Conservation (phyloP, 306 rosid species). For the Sphenostylis stenocarpa region DNA sequence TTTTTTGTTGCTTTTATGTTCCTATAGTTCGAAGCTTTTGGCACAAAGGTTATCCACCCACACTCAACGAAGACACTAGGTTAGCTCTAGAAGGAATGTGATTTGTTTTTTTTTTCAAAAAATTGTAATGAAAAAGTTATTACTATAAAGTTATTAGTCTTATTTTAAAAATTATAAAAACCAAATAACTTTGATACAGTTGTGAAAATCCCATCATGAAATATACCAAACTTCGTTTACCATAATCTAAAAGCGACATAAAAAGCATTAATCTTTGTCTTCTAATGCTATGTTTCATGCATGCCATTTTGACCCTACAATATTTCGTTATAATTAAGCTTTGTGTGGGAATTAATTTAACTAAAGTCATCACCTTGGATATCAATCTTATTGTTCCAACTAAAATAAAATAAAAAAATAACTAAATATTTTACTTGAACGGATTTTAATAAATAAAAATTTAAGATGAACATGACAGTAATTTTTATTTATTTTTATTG, state of each 20-base stretch:
- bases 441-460: no score
- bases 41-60: not conserved
- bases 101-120: no score
- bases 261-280: not conserved
- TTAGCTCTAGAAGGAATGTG: no score
- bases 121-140: no score
- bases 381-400: constrained; percentile 10
- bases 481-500: no score
- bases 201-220: not conserved
- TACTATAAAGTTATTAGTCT: no score
- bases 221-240: not conserved
- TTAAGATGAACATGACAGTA: no score
- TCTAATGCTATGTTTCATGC: constrained; percentile 12
- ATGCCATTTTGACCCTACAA: constrained; percentile 37
- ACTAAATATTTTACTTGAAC: no score
- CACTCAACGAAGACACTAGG: no score
- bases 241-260: not conserved
- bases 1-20: not conserved
- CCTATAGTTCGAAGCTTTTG: not conserved
- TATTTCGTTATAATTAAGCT: constrained; percentile 32
- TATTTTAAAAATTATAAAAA: no score
- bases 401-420: no score
- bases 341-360: not conserved
- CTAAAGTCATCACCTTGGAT: constrained; percentile 22
- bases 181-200: no score